Evolutionary conservation across 2,329 filamentous ascomycete genomes (phyloP).

Genomic region (Verticillium alfalfae): DNA sequence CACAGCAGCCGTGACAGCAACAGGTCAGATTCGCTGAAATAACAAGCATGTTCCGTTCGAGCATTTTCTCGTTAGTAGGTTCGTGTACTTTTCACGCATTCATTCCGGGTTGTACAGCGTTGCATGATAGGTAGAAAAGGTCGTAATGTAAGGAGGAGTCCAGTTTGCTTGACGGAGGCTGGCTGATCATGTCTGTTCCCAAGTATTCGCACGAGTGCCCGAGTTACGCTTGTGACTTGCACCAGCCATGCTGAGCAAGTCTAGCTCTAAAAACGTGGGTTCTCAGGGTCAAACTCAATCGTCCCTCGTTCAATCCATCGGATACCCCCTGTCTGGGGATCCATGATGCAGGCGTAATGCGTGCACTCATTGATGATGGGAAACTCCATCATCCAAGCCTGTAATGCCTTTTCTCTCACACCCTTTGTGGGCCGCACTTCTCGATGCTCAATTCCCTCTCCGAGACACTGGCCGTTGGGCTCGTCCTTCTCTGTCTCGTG

Average conservation of each 20-base stretch:
- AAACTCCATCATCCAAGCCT: conserved; percentile 41
- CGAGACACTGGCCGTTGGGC: conserved; percentile 3
- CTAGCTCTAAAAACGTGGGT: not conserved
- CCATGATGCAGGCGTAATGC: conserved; percentile 54
- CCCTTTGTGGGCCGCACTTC: conserved; percentile 13
- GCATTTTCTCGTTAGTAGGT: too few species aligned
- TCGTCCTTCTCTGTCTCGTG: not conserved
- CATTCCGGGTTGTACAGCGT: too few species aligned
- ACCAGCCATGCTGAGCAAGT: too few species aligned
- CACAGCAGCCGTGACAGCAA: conserved; percentile 5
- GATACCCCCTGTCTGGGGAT: conserved; percentile 41
- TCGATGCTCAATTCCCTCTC: conserved; percentile 1
- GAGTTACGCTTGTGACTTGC: too few species aligned
- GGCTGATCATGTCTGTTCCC: too few species aligned
- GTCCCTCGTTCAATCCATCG: conserved; percentile 28
- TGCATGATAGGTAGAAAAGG: too few species aligned
- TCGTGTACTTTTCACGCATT: too few species aligned
- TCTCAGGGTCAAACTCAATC: not conserved
- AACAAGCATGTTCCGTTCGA: not conserved
- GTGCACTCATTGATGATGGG: conserved; percentile 52
- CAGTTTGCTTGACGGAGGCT: too few species aligned
- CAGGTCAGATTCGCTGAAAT: not conserved
- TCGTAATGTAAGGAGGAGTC: too few species aligned
- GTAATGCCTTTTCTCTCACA: conserved; percentile 25
- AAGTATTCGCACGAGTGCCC: too few species aligned